phyloP scores from a whole-genome alignment of 768 basidiomycete genomes.

The Boletus subparvulus region DNA sequence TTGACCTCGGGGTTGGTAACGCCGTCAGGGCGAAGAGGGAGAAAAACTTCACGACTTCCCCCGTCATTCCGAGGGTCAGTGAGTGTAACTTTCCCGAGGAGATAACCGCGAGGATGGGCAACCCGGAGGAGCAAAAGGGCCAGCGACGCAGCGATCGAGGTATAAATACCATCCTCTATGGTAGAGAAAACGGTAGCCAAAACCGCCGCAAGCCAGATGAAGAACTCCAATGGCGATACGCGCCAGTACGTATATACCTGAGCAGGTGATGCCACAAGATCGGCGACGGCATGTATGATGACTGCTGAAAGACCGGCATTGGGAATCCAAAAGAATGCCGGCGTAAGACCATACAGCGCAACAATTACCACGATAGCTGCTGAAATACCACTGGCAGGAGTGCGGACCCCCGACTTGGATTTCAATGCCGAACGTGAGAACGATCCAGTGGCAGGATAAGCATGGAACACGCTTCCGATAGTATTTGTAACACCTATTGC shows the following conservation, averaged over 20 bases:
- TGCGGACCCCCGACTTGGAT: constrained; percentile 95
- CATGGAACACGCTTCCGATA: constrained; percentile 82
- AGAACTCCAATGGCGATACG: constrained; percentile 87
- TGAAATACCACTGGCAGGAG: constrained; percentile 84
- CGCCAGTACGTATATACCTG: constrained; percentile 91
- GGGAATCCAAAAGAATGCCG: constrained; percentile 91
- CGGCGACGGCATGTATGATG: constrained; percentile 91
- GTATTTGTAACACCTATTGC: constrained; percentile 98
- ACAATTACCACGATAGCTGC: constrained; percentile 89
- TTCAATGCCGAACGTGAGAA: constrained; percentile 98
- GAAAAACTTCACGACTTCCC: constrained; percentile 70
- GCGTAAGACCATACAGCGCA: constrained; percentile 91
- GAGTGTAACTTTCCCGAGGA: constrained; percentile 84
- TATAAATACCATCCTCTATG: constrained; percentile 92
- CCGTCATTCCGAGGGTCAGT: constrained; percentile 36
- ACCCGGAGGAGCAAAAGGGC: constrained; percentile 82
- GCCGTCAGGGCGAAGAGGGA: constrained; percentile 65
- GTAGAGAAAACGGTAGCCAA: constrained; percentile 89
- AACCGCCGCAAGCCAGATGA: constrained; percentile 87
- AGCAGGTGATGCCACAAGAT: constrained; percentile 81
- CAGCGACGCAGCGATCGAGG: constrained; percentile 76
- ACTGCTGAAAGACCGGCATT: constrained; percentile 82
- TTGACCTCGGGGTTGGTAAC: constrained; percentile 68
- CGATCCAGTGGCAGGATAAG: constrained; percentile 96
- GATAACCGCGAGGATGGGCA: constrained; percentile 84